These are phyloP conservation scores for Globisporangium perplexum DNA, from an alignment of 352 stramenopile species.

Conservation along the genomic window DNA sequence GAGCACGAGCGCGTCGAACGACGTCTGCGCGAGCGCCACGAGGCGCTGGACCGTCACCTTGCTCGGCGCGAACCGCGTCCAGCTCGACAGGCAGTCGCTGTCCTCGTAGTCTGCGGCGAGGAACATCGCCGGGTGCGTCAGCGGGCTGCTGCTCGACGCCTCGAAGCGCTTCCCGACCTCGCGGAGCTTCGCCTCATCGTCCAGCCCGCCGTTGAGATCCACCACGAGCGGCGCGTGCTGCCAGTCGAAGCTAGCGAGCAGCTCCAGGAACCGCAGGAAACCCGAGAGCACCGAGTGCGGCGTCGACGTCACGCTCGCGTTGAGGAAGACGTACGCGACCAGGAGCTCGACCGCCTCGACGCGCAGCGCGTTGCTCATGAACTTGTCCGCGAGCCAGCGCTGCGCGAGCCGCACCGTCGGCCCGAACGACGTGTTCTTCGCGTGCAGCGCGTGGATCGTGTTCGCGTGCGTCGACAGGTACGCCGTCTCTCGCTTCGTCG, in stretches of 20 bases:
- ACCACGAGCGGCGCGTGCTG: conserved; percentile 63
- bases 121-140: conserved; percentile 70
- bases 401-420: conserved; percentile 77
- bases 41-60: conserved; percentile 64
- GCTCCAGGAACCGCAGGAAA: conserved; percentile 76
- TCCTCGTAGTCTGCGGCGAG: conserved; percentile 78
- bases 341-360: conserved; percentile 78
- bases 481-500: conserved; percentile 49
- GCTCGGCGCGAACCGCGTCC: conserved; percentile 60
- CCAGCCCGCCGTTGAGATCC: conserved; percentile 54
- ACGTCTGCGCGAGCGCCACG: conserved; percentile 48
- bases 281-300: conserved; percentile 75
- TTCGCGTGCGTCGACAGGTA: conserved; percentile 66
- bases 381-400: conserved; percentile 78
- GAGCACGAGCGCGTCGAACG: conserved; percentile 44
- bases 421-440: conserved; percentile 70
- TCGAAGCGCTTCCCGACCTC: conserved; percentile 77
- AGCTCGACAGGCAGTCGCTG: conserved; percentile 74
- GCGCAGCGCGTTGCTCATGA: conserved; percentile 57
- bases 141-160: conserved; percentile 45
- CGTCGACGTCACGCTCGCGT: conserved; percentile 30
- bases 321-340: conserved; percentile 71
- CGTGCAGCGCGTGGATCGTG: conserved; percentile 70
- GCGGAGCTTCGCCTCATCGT: conserved; percentile 56
- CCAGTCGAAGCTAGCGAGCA: conserved; percentile 72